Base-by-base conservation (phyloP, 2,329 filamentous ascomycete genomes). In the Talaromyces funiculosus region DNA sequence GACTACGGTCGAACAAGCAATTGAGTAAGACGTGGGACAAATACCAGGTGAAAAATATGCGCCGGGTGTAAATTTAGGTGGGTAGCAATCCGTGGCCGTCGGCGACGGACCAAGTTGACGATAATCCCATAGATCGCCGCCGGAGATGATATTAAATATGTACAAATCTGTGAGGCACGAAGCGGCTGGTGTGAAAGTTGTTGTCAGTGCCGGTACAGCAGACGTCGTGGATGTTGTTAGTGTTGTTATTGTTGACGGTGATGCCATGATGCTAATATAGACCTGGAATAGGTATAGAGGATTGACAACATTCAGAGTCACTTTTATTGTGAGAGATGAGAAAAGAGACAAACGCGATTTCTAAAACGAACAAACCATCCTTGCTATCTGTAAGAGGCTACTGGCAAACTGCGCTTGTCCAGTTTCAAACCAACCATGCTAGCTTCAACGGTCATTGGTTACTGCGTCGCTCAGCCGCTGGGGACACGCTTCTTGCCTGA, bases 101-200 rank as follows among this genome's bases (percentile, higher is more conserved):
- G 51, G 38, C 18, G 40, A 20, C 31, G 58, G 40, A 2, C 58
- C 51, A 10, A 55, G 58, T 47, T 60, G 57, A 7, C 53, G 49
- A 43, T 60, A 60, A 33, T 53, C 43, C 57, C 57, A 60, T 12
- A 31, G 4, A 8, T 2, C 8, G 5, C 37, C n/a, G 16, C 18
- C 16, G 4, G 26, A 54, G n/a, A n/a, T 9, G 20, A 29, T 4
- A 8, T 24, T 54, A 18, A 45, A 40, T 7, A 54, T 18, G 38
- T 60, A 60, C 3, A 60, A n/a, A 47, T 60, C 57, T 38, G 57
- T 47, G 14, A 60, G 31, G 18, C 57, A 60, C 10, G 57, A 60
- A 22, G 49, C 57, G 4, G 57, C 49, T 14, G 57, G 57, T 14
- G 57, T 60, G 31, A 60, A 60, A 10, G 53, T 51, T 33, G 57